Conservation (phyloP, 2,329 filamentous ascomycete genomes). For the Kalmusia sp. region DNA sequence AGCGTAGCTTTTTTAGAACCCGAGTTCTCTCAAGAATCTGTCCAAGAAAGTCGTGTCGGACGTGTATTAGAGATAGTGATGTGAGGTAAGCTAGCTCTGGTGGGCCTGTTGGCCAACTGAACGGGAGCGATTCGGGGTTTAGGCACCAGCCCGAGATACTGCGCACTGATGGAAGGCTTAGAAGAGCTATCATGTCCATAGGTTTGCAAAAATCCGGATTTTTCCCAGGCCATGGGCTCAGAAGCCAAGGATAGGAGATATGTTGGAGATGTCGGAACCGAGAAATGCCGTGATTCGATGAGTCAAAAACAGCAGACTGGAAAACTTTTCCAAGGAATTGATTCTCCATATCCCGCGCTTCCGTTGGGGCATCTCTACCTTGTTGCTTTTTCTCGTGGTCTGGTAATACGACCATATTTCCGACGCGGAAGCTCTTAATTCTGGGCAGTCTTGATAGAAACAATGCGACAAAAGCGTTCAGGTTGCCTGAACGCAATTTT, state of each 20-base stretch:
- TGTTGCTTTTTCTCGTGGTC: neutral
- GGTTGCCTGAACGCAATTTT: neutral
- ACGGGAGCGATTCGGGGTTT: neutral
- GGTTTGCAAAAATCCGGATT: neutral
- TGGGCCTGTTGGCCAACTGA: neutral
- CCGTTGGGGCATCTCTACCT: neutral
- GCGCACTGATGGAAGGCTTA: neutral
- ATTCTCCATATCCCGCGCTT: neutral
- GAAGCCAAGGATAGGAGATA: neutral
- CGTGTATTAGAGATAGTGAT: neutral
- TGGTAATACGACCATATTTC: neutral
- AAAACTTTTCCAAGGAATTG: neutral
- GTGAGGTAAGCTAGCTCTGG: neutral
- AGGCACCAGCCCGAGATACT: neutral
- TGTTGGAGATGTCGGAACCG: neutral
- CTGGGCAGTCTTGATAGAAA: neutral
- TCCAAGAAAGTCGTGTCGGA: neutral
- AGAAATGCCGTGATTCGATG: slow-evolving; percentile 1
- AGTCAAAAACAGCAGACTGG: neutral
- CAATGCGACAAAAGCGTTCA: slow-evolving; percentile 1
- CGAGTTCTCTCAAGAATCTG: neutral
- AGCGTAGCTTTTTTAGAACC: neutral
- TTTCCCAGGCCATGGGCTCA: neutral
- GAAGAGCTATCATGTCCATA: neutral
- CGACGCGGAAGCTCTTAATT: neutral